Percentiles rank a stretch among this genome's conserved stretches.
Conservation (phyloP, 441 rosid species). For the Croton laevigatus region DNA sequence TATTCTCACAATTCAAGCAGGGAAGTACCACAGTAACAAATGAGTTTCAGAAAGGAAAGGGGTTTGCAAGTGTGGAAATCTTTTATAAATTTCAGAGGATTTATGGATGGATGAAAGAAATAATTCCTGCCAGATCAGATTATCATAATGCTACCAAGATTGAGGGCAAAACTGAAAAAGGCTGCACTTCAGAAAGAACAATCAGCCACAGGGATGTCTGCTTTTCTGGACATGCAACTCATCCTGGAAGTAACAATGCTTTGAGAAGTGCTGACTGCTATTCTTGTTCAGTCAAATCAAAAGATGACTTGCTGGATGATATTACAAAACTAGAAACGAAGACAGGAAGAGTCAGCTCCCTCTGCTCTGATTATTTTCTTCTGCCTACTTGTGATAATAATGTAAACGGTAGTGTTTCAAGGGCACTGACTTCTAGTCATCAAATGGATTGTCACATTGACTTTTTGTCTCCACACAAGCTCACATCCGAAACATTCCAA, state of each 20-base stretch:
- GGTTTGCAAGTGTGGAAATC: slow-evolving; percentile 28
- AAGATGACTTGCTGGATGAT: slow-evolving; percentile 25
- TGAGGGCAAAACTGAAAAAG: slow-evolving; percentile 31
- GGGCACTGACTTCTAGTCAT: slow-evolving; percentile 26
- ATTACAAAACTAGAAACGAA: slow-evolving; percentile 6
- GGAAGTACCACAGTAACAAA: slow-evolving; percentile 18
- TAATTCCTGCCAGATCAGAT: slow-evolving; percentile 33
- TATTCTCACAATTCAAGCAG: slow-evolving; percentile 29
- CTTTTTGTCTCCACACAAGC: slow-evolving; percentile 26
- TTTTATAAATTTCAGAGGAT: slow-evolving; percentile 33
- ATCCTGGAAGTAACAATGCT: slow-evolving; percentile 27
- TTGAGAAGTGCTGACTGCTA: slow-evolving; percentile 22
- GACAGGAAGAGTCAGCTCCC: slow-evolving; percentile 26
- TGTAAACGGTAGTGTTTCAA: slow-evolving; percentile 23
- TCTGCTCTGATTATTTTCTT: slow-evolving; percentile 40
- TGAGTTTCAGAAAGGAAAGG: slow-evolving; percentile 31
- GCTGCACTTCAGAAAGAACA: slow-evolving; percentile 19
- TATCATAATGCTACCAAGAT: slow-evolving; percentile 15
- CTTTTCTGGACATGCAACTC: slow-evolving; percentile 25
- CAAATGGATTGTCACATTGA: slow-evolving; percentile 31
- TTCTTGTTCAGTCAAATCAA: slow-evolving; percentile 27
- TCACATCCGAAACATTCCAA: slow-evolving; percentile 18
- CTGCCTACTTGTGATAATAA: slow-evolving; percentile 22
- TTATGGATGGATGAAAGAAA: slow-evolving; percentile 47
- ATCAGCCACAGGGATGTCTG: slow-evolving; percentile 21